Conservation (phyloP, 306 rosid species). For the Delonix regia region DNA sequence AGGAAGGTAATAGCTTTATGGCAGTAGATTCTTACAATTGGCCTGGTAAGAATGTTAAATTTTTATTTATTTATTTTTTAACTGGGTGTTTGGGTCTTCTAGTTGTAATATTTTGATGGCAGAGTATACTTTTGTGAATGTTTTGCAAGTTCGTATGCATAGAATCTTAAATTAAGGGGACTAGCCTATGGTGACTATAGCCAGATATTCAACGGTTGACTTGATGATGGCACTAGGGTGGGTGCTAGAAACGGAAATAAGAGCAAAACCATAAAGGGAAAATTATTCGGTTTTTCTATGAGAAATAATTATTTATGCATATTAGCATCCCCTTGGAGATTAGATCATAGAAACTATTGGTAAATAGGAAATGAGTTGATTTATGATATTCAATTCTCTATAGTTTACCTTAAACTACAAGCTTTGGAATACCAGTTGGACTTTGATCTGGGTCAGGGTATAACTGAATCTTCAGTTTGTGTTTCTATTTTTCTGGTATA, state of each 20-base stretch:
- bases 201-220: background rate
- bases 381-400: background rate
- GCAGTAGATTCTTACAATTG: background rate
- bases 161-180: background rate
- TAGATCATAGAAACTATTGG: background rate
- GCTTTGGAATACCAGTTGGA: background rate
- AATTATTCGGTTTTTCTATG: background rate
- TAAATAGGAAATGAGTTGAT: background rate
- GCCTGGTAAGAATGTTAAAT: no score
- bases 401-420: background rate
- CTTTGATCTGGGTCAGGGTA: background rate
- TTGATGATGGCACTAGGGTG: background rate
- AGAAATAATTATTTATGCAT: background rate
- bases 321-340: background rate
- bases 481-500: background rate
- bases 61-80: background rate
- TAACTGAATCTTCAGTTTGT: background rate
- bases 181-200: background rate
- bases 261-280: background rate
- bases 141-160: background rate
- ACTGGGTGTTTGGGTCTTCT: background rate
- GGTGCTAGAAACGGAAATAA: background rate
- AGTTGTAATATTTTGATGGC: background rate
- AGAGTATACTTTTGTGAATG: background rate
- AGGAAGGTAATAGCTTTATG: background rate